phyloP scores from a whole-genome alignment of 1,139 yeast genomes.

The Candida tropicalis region DNA sequence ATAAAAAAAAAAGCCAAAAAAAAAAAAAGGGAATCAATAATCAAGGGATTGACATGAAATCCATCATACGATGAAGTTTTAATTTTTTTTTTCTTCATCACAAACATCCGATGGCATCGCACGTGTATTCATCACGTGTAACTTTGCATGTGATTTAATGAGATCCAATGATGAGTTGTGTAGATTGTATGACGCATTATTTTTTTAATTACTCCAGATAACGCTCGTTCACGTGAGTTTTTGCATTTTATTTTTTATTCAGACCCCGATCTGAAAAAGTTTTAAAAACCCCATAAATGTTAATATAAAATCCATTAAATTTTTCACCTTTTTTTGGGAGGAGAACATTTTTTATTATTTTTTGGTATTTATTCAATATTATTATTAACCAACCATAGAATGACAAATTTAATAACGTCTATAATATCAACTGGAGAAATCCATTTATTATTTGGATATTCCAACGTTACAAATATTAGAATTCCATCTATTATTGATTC shows the following conservation, averaged over 20 bases:
- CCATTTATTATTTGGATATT: conserved; percentile 62
- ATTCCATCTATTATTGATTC: conserved; percentile 49
- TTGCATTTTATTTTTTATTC: not conserved
- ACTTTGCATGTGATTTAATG: not conserved
- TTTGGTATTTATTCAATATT: not conserved
- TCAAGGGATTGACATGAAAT: too few species aligned
- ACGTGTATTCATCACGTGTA: too few species aligned
- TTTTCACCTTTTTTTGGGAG: not conserved
- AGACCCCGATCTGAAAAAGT: not conserved
- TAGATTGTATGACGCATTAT: not conserved
- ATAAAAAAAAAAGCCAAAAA: not conserved
- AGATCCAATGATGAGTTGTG: not conserved
- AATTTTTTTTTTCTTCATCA: too few species aligned
- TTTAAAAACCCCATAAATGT: not conserved
- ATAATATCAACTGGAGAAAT: conserved; percentile 53
- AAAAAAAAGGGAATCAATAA: not conserved
- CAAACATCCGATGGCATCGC: too few species aligned
- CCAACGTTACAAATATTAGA: conserved; percentile 55
- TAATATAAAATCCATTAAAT: not conserved
- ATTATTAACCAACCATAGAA: conserved; percentile 9
- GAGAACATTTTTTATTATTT: not conserved
- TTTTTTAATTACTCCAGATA: not conserved
- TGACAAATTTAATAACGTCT: conserved; percentile 50
- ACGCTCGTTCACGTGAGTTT: conserved; percentile 4
- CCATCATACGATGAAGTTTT: too few species aligned